Conservation (phyloP, 345 rosid species). For the Citrus medica region DNA sequence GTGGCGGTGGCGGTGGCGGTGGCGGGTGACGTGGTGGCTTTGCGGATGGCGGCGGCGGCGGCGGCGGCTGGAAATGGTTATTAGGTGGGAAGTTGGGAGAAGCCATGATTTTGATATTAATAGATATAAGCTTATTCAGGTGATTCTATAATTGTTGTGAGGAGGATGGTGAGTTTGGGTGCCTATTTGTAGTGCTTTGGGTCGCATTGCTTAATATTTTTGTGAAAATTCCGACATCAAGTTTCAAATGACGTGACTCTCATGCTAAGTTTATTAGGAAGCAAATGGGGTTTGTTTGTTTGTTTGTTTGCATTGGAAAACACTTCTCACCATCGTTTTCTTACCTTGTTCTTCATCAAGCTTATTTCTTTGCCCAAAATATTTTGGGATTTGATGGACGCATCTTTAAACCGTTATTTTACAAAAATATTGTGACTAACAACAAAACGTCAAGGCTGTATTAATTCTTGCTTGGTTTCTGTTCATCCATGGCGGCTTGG, state of each 20-base stretch:
- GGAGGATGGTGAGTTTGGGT: constrained; percentile 16
- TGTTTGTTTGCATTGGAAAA: constrained; percentile 56
- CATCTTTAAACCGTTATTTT: not conserved
- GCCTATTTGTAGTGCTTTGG: constrained; percentile 43
- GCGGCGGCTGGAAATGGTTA: constrained; percentile 3
- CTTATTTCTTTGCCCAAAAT: not conserved
- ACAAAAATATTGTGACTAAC: not conserved
- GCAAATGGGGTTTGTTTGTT: constrained; percentile 9
- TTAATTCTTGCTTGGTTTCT: not conserved
- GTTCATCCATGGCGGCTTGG: not conserved
- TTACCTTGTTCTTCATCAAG: constrained; percentile 10
- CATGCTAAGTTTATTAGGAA: constrained; percentile 40
- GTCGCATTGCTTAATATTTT: not conserved
- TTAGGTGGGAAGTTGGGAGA: constrained; percentile 34
- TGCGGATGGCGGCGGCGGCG: constrained; percentile 8
- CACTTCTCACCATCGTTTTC: constrained; percentile 31
- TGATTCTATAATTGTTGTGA: constrained; percentile 14
- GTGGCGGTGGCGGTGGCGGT: not conserved
- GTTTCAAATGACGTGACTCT: constrained; percentile 49
- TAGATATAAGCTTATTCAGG: not conserved
- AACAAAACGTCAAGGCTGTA: not conserved
- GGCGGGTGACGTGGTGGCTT: not conserved
- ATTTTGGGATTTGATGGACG: not conserved
- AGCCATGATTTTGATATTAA: constrained; percentile 29
- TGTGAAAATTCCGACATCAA: constrained; percentile 20